A percentile compares a stretch with the other conserved stretches of the same genome.
Evolutionary conservation across 805 yeast genomes (phyloP).

Genomic region (Suhomyces vadensis): DNA sequence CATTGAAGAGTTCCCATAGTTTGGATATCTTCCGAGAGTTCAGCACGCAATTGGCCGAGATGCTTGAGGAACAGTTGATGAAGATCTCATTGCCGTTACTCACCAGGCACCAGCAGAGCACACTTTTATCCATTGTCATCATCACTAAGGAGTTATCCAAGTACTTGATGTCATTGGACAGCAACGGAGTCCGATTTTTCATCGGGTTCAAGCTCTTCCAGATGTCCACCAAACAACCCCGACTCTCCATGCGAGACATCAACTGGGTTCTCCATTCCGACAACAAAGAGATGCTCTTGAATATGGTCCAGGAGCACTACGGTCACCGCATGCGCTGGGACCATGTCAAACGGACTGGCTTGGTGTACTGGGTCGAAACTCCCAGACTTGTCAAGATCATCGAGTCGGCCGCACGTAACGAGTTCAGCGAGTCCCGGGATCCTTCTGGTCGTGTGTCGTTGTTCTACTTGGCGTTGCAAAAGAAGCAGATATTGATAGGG

Average conservation of each 20-base stretch:
- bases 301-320: constrained; percentile 46
- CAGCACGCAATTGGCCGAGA: constrained; percentile 42
- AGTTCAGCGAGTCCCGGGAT: constrained; percentile 62
- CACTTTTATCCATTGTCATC: constrained; percentile 68
- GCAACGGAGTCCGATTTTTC: constrained; percentile 69
- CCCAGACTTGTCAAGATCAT: constrained; percentile 38
- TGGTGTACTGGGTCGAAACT: constrained; percentile 66
- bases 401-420: constrained; percentile 72
- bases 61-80: constrained; percentile 60
- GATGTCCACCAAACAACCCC: constrained; percentile 46
- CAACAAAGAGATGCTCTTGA: constrained; percentile 65
- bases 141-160: constrained; percentile 58
- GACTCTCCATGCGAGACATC: constrained; percentile 75
- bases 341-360: constrained; percentile 56
- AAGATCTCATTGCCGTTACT: constrained; percentile 71
- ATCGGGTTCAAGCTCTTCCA: constrained; percentile 70
- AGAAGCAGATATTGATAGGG: constrained; percentile 73
- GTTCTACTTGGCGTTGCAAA: constrained; percentile 73
- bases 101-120: constrained; percentile 89
- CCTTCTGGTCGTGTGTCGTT: constrained; percentile 71
- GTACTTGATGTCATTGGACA: constrained; percentile 48
- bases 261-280: constrained; percentile 87
- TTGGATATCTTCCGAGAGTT: constrained; percentile 27
- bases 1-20: not conserved
- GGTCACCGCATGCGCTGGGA: constrained; percentile 58